These are phyloP conservation scores for Magnusiomyces starmeri DNA, from an alignment of 1,139 yeast species.

Conservation along the genomic window DNA sequence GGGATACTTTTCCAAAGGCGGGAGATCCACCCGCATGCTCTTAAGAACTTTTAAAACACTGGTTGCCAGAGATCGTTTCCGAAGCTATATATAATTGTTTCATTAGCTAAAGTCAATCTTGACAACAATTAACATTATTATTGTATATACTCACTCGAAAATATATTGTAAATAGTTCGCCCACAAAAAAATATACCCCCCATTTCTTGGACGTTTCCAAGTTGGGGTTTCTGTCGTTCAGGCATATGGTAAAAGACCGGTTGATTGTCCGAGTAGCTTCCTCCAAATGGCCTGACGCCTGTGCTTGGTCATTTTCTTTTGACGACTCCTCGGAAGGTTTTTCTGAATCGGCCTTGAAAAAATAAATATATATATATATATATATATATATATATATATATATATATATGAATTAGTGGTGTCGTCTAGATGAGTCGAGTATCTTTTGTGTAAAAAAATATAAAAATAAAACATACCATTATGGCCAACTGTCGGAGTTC, in stretches of 20 bases:
- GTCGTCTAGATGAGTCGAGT: no score
- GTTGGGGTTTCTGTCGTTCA: conserved; percentile 67
- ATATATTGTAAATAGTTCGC: conserved; percentile 65
- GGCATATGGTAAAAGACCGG: conserved; percentile 65
- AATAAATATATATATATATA: no score
- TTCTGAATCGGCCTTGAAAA: conserved; percentile 6
- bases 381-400: no score
- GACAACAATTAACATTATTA: conserved; percentile 55
- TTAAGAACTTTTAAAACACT: conserved; percentile 69
- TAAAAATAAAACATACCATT: conserved; percentile 19
- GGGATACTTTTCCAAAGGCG: conserved; percentile 40
- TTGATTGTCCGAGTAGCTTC: conserved; percentile 50
- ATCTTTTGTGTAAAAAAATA: no score
- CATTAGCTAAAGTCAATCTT: conserved; percentile 73
- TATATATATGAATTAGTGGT: no score
- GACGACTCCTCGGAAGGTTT: neutral
- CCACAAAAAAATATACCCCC: conserved; percentile 69
- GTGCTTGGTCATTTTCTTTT: conserved; percentile 10
- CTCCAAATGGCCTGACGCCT: conserved; percentile 47
- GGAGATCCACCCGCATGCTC: conserved; percentile 48
- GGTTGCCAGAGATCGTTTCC: conserved; percentile 68
- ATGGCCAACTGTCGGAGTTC: conserved; percentile 44
- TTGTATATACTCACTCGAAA: conserved; percentile 56
- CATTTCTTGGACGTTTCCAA: conserved; percentile 31
- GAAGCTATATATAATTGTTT: conserved; percentile 39